phyloP scores from a whole-genome alignment of 2,329 filamentous ascomycete species.

The Dothidotthia symphoricarpi region DNA sequence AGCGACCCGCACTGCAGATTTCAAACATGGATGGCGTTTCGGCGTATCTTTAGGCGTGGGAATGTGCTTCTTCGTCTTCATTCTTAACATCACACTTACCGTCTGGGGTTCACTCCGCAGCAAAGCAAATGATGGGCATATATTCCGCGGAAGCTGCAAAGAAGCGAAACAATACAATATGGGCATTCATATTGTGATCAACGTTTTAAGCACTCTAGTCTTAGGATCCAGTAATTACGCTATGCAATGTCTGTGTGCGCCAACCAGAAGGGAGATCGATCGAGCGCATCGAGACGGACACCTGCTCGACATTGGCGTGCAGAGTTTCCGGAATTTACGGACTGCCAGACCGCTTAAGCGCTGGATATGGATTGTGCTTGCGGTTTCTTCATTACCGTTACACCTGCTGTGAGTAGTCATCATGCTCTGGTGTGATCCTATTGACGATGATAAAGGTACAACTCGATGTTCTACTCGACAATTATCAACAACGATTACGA shows the following conservation, averaged over 20 bases:
- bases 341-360: neutral
- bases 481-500: slow-evolving; percentile 1
- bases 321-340: slow-evolving; percentile 43
- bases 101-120: too few relatives aligned
- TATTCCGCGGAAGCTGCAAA: too few relatives aligned
- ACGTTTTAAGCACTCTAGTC: slow-evolving; percentile 46
- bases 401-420: slow-evolving; percentile 5
- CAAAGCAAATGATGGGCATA: too few relatives aligned
- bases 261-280: slow-evolving; percentile 51
- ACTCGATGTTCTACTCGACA: slow-evolving; percentile 6
- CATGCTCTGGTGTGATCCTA: neutral
- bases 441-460: slow-evolving; percentile 7
- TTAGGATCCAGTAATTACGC: slow-evolving; percentile 51
- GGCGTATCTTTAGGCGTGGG: too few relatives aligned
- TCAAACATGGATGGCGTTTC: too few relatives aligned
- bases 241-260: slow-evolving; percentile 53
- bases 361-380: slow-evolving; percentile 1
- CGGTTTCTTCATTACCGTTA: slow-evolving; percentile 1
- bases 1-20: too few relatives aligned
- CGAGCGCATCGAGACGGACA: slow-evolving; percentile 43
- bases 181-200: slow-evolving; percentile 49
- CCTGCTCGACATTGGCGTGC: slow-evolving; percentile 44
- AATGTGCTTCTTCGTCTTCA: too few relatives aligned
- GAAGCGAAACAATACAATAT: slow-evolving; percentile 4
- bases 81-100: too few relatives aligned